phyloP scores from a whole-genome alignment of 805 yeast genomes.

The Lipomyces lipofer region DNA sequence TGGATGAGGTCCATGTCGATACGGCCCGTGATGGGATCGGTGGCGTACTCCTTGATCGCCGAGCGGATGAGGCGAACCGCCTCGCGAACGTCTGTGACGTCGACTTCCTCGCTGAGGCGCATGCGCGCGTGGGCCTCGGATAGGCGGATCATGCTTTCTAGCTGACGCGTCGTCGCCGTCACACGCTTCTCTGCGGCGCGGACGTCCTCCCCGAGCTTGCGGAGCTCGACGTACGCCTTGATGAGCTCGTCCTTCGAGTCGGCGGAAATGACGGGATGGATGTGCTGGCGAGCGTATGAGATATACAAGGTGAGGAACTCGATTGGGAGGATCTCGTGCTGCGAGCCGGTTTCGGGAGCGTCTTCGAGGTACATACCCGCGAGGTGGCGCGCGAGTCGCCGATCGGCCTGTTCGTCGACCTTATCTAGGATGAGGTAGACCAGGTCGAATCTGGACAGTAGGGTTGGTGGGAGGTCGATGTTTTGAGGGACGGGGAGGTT shows the following conservation, averaged over 20 bases:
- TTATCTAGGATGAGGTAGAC: conserved; percentile 90
- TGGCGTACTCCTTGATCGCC: conserved; percentile 97
- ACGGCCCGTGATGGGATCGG: conserved; percentile 94
- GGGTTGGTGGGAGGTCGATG: conserved; percentile 95
- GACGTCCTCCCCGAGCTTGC: conserved; percentile 89
- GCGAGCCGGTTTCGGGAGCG: conserved; percentile 68
- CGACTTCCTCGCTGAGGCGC: conserved; percentile 74
- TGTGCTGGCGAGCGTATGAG: conserved; percentile 88
- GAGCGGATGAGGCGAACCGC: conserved; percentile 90
- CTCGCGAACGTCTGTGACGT: conserved; percentile 80
- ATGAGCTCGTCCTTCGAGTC: conserved; percentile 86
- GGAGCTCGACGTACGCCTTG: conserved; percentile 85
- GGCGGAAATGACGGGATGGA: conserved; percentile 74
- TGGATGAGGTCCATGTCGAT: conserved; percentile 97
- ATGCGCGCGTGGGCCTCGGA: conserved; percentile 97
- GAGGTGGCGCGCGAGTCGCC: conserved; percentile 85
- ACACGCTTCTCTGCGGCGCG: conserved; percentile 84
- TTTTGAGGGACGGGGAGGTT: conserved; percentile 90
- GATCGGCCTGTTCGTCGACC: conserved; percentile 81
- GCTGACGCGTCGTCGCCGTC: conserved; percentile 96
- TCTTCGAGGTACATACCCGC: conserved; percentile 92
- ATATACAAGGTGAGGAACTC: conserved; percentile 86
- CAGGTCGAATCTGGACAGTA: conserved; percentile 90
- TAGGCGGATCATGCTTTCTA: conserved; percentile 92
- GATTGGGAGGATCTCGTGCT: conserved; percentile 71